phyloP scores from a whole-genome alignment of 768 basidiomycete species.

The Boletus pseudo-olivaceus region DNA sequence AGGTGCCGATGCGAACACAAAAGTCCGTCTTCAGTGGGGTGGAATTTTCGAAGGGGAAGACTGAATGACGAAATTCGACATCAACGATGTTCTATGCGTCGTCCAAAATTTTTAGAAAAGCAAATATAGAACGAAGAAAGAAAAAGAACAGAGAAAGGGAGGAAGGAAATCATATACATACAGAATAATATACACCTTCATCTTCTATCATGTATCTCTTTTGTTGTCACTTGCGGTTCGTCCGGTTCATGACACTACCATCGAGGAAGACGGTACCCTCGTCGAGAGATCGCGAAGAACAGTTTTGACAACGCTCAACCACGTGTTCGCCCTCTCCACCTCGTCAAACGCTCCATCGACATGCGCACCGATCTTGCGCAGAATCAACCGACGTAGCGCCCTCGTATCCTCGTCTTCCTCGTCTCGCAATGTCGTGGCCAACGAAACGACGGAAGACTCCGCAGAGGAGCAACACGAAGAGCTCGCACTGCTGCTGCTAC shows the following conservation, averaged over 20 bases:
- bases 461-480: slow-evolving; percentile 27
- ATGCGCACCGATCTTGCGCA: slow-evolving; percentile 62
- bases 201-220: background rate
- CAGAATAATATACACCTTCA: slow-evolving; percentile 30
- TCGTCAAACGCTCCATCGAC: slow-evolving; percentile 57
- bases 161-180: slow-evolving; percentile 27
- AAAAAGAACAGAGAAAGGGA: background rate
- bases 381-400: slow-evolving; percentile 57
- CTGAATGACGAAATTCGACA: slow-evolving; percentile 8
- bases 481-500: slow-evolving; percentile 5
- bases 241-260: slow-evolving; percentile 10
- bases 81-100: background rate
- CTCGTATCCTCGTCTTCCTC: slow-evolving; percentile 64
- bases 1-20: slow-evolving; percentile 5
- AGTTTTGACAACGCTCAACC: slow-evolving; percentile 64
- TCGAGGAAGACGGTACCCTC: slow-evolving; percentile 6
- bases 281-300: slow-evolving; percentile 53
- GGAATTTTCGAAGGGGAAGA: background rate
- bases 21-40: background rate
- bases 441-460: slow-evolving; percentile 40
- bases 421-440: slow-evolving; percentile 48
- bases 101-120: background rate
- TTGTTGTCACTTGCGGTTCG: background rate
- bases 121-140: slow-evolving; percentile 10
- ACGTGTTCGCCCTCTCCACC: slow-evolving; percentile 53